Base-by-base conservation (phyloP, 148 eudicot genomes). In the Bassia scoparia region DNA sequence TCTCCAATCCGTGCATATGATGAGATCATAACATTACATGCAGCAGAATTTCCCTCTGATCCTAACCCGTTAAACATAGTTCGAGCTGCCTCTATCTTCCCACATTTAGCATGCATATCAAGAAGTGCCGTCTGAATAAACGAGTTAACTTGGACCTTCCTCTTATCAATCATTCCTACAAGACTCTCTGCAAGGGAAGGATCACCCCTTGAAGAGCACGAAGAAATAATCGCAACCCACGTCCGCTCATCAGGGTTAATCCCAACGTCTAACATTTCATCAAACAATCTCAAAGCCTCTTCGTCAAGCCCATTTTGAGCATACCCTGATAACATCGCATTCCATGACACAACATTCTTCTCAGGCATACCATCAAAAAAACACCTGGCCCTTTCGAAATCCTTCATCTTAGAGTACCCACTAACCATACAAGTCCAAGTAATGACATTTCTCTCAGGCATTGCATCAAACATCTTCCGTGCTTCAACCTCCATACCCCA, bases 381-480 rank as follows among this genome's bases (percentile, higher is more conserved):
- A 81, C 73, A 67, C 77, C 89, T 86, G 0, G 95, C 95, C 12
- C 64, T 80, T 73, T 69, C 85, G 78, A 86, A 54, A 77, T 87
- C 81, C 69, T 76, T 81, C 49, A 77, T 68, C 68, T 41, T 84
- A 37, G 88, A 84, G 52, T 77, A 87, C 68, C 93, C 93, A 7
- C 76, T 84, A 68, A 91, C 79, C 88, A 91, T 87, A n/a, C 86
- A 83, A 48, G 86, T 89, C 97, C 93, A 89, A 73, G 86, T 72
- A 72, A 90, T 64, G 65, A 83, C 85, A 75, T 87, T 87, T 77
- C 76, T 87, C 38, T 77, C 83, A 21, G 82, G 86, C 91, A 90
- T 87, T 59, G 70, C 63, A 24, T 81, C 81, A 79, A 90, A 90
- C 68, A 90, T 71, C 63, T 61, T 56, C 7, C 75, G 50, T 1